A percentile compares a stretch with the other conserved stretches of the same genome.
Evolutionary conservation across 768 basidiomycete genomes (phyloP).

Genomic region (Gautieria morchelliformis): DNA sequence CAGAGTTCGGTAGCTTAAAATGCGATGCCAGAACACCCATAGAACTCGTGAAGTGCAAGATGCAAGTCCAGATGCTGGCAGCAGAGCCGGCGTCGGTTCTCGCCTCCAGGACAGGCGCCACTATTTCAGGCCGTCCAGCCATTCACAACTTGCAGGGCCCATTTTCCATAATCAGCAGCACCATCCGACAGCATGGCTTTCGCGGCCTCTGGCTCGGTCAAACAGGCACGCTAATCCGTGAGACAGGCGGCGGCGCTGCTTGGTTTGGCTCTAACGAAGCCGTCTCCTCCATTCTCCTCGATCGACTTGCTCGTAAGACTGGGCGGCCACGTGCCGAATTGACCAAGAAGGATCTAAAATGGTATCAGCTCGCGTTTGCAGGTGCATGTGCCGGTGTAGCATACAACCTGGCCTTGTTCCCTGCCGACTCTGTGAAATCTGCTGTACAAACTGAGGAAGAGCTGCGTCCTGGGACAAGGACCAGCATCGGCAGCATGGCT

Average conservation of each 20-base stretch:
- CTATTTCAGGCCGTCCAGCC: conserved; percentile 10
- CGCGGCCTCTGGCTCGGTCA: conserved; percentile 96
- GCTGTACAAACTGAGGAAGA: conserved; percentile 93
- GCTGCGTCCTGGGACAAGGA: conserved; percentile 44
- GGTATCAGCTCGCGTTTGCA: conserved; percentile 77
- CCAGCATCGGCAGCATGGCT: conserved; percentile 49
- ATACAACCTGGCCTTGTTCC: conserved; percentile 87
- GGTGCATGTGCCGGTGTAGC: conserved; percentile 81
- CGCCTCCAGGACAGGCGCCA: conserved; percentile 12
- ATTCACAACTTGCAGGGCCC: conserved; percentile 57
- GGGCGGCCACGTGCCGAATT: conserved; percentile 14
- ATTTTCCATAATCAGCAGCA: conserved; percentile 50
- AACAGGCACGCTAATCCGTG: conserved; percentile 85
- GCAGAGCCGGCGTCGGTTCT: conserved; percentile 9
- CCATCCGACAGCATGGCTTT: conserved; percentile 59
- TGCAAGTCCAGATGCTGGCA: conserved; percentile 90
- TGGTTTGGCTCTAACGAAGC: conserved; percentile 91
- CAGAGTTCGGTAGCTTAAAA: not conserved
- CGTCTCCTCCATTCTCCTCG: conserved; percentile 50
- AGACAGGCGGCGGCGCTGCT: conserved; percentile 81
- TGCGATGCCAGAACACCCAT: conserved; percentile 63
- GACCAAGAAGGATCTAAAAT: conserved; percentile 39
- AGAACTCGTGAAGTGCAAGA: conserved; percentile 93
- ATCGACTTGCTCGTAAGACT: conserved; percentile 36
- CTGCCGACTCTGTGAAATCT: conserved; percentile 91